Base-by-base conservation (phyloP, 1,284 basidiomycete genomes). In the Austroboletus niveus region DNA sequence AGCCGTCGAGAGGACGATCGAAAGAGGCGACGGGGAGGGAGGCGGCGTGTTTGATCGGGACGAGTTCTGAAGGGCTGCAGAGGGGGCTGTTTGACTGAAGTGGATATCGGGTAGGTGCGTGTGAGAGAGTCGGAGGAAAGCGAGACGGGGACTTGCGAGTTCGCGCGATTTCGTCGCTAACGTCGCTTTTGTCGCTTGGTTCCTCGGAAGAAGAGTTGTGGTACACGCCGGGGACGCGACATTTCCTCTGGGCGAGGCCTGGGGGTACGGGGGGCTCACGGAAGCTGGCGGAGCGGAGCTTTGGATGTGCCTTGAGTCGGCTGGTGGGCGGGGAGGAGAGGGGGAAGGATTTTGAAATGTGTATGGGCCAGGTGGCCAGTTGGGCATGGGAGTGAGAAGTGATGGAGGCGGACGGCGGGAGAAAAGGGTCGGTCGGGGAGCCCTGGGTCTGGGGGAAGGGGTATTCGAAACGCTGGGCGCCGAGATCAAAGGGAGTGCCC, bases 401-500 rank as follows among this genome's bases (percentile, higher is more conserved):
- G 46, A 60, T 55, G 49, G 58, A 46, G 38, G 60, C 56, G 15
- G 56, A 57, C 31, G 58, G 52, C 14, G 60, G 63, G 7, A 57
- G 43, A 48, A 60, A 65, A 5, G 60, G 47, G 50, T 67, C 66
- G 17, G 62, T 62, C 20, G 60, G 57, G 7, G 66, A 58, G 51
- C 55, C 57, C 60, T 68, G 65, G 52, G 61, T 56, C 39, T 61
- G 57, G 54, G 67, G 71, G 56, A 69, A 70, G 1, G 65, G 65
- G 42, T 67, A 67, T 48, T 67, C 65, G 55, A 68, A 67, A 20
- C 63, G 65, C 22, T 53, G 67, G 15, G 65, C 53, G 36, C 68
- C 67, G 42, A 68, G 59, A 63, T 70, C 65, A 47, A 67, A 67
- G 8, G 65, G 65, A 1, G 65, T 67, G 42, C 65, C 57, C 54